A percentile compares a stretch with the other conserved stretches of the same genome.
These are phyloP conservation scores for Metarhizium brunneum DNA, from an alignment of 2,329 filamentous ascomycete species.

Conservation along the genomic window DNA sequence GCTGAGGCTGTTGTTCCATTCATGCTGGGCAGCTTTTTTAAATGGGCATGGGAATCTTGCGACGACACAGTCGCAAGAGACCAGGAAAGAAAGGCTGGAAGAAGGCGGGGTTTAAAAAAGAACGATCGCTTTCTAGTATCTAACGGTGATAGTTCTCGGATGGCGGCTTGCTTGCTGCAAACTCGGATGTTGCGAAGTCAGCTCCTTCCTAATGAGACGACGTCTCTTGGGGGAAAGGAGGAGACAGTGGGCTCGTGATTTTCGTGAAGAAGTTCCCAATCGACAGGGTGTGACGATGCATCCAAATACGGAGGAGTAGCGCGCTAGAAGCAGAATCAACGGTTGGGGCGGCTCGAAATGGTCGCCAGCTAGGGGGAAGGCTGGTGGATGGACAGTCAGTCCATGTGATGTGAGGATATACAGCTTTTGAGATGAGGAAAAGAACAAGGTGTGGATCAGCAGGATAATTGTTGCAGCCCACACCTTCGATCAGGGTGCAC, in stretches of 20 bases:
- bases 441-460: constrained; percentile 17
- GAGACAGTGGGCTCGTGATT: constrained; percentile 4
- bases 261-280: constrained; percentile 8
- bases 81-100: not conserved
- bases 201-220: not conserved
- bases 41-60: not conserved
- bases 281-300: constrained; percentile 16
- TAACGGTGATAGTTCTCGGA: not conserved
- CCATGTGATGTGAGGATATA: constrained; percentile 22
- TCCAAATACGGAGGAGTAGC: constrained; percentile 11
- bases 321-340: constrained; percentile 4
- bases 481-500: not conserved
- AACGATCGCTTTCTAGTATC: not conserved
- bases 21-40: constrained; percentile 23
- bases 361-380: constrained; percentile 6
- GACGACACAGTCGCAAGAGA: constrained; percentile 7
- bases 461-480: constrained; percentile 16
- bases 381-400: constrained; percentile 17
- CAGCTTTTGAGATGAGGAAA: not conserved
- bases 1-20: constrained; percentile 30
- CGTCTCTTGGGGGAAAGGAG: not conserved
- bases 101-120: no score
- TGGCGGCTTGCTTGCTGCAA: not conserved
- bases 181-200: not conserved
- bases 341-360: not conserved